Evolutionary conservation across 2,329 filamentous ascomycete species (phyloP).

Genomic region (Arthrobotrys iridis): DNA sequence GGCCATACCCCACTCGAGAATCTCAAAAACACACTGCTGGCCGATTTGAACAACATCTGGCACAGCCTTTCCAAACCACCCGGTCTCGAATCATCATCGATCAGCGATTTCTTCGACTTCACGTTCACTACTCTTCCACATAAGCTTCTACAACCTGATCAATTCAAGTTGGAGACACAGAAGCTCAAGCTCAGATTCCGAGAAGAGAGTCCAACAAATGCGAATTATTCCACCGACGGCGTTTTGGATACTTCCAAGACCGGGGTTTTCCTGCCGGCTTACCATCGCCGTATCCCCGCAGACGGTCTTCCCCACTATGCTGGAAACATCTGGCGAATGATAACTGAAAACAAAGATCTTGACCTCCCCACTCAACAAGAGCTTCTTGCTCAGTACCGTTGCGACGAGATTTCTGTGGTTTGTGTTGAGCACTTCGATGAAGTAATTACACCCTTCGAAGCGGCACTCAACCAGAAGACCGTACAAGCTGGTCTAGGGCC

Average conservation of each 20-base stretch:
- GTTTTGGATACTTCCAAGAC: conserved; percentile 39
- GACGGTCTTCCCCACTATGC: conserved; percentile 97
- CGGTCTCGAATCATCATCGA: conserved; percentile 85
- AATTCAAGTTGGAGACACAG: conserved; percentile 82
- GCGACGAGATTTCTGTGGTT: conserved; percentile 93
- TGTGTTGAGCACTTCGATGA: conserved; percentile 85
- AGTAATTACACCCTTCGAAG: conserved; percentile 83
- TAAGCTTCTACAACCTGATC: conserved; percentile 94
- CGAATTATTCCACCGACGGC: conserved; percentile 64
- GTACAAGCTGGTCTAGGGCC: conserved; percentile 79
- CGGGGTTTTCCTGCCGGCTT: conserved; percentile 89
- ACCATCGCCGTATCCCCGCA: conserved; percentile 93
- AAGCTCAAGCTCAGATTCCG: conserved; percentile 83
- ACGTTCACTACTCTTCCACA: conserved; percentile 94
- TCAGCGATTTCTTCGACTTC: conserved; percentile 99
- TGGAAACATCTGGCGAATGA: conserved; percentile 96
- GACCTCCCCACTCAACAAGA: conserved; percentile 97
- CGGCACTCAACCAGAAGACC: conserved; percentile 76
- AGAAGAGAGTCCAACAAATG: conserved; percentile 74
- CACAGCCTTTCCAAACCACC: conserved; percentile 87
- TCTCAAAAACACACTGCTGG: conserved; percentile 86
- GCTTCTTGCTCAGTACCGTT: conserved; percentile 93
- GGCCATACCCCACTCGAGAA: conserved; percentile 90
- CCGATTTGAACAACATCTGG: conserved; percentile 94
- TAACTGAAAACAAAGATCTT: conserved; percentile 97